These are phyloP conservation scores for Musa beccarii DNA, from an alignment of 176 grass and related monocot species.

Conservation along the genomic window DNA sequence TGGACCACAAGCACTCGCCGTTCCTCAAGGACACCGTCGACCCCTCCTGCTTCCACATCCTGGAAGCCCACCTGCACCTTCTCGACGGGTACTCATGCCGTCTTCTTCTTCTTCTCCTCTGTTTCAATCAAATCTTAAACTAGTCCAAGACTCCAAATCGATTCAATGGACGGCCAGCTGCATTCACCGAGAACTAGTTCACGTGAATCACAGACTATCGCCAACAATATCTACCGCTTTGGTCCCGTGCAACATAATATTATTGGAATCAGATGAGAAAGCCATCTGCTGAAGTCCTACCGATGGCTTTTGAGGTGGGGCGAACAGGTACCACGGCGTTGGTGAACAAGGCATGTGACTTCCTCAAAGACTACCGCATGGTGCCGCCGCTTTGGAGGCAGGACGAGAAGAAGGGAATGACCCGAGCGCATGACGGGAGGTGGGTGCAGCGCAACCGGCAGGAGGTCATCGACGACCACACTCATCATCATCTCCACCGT, in stretches of 20 bases:
- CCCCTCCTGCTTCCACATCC: constrained; percentile 12
- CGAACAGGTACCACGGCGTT: background rate
- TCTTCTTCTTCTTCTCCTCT: background rate
- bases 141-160: too few species aligned
- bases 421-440: background rate
- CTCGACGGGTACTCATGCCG: constrained; percentile 5
- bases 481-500: background rate
- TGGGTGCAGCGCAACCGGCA: constrained; percentile 5
- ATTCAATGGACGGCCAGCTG: too few species aligned
- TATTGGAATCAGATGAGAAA: too few species aligned
- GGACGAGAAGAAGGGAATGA: constrained; percentile 16
- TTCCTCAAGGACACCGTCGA: constrained; percentile 12
- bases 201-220: too few species aligned
- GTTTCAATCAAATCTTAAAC: too few species aligned
- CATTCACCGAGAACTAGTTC: too few species aligned
- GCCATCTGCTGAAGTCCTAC: too few species aligned
- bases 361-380: constrained; percentile 15
- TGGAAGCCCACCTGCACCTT: constrained; percentile 17
- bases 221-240: too few species aligned
- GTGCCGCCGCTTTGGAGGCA: constrained; percentile 19
- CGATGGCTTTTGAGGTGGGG: too few species aligned
- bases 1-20: constrained; percentile 16
- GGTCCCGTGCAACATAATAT: too few species aligned
- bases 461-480: constrained; percentile 2
- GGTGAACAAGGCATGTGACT: constrained; percentile 17